Base-by-base conservation (phyloP, 805 yeast species). In the Yarrowia deformans region DNA sequence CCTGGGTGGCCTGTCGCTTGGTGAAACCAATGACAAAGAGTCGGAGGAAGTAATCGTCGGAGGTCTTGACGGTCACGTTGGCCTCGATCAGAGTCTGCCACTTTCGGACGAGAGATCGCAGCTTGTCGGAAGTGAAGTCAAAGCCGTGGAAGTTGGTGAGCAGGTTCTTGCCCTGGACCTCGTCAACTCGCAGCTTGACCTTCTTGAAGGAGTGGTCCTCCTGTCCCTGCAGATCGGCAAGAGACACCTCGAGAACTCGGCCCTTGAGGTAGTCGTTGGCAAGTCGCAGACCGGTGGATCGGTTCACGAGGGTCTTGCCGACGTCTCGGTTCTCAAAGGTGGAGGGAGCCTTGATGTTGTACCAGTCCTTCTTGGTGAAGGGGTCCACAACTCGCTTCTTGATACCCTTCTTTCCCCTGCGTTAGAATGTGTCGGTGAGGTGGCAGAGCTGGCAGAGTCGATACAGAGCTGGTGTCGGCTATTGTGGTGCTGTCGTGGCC, bases 371-470 rank as follows among this genome's bases (percentile, higher is more conserved):
- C 85, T 93, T 93, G 89, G 97, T 87, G 95, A 94, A 94, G 82
- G 98, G 98, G 88, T 94, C 99, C 77, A 93, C 97, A 82, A 91
- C 95, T 90, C 90, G 94, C 97, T 94, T 95, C 97, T 94, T 94
- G 84, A 92, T 86, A 81, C 98, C 98, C 86, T 94, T 94, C 92
- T 90, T 87, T 87, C 94, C 90, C 87, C 67, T 60, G 54, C 13
- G 67, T 88, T 88, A 52, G 58, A 48, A 48, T 7, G 16, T 29
- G 49, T 10, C 1, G 40, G 4, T 2, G 13, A 13, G 40, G n/a
- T n/a, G n/a, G n/a, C n/a, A n/a, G 16, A 13, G 40, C 16, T 12
- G 40, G 40, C 13, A 12, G n/a, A n/a, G 40, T 39, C 16, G 13
- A 1, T 39, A 1, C 16, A 8, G 40, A 13, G 40, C 8, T 9